Base-by-base conservation (phyloP, 208 protist species). In the Strigomonas galati region DNA sequence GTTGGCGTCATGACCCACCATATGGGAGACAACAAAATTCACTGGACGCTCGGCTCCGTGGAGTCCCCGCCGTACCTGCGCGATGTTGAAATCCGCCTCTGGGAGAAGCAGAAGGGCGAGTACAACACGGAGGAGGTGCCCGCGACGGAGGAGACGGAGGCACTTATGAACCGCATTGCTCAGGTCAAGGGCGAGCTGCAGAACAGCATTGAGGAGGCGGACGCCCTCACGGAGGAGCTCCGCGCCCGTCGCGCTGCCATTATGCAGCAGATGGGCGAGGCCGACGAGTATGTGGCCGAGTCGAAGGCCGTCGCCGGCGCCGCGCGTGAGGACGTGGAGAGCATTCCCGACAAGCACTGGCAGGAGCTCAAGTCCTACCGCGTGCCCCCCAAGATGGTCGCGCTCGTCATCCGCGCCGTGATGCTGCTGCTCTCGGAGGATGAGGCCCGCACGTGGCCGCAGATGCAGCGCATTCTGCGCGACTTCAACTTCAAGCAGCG, bases 281-380 rank as follows among this genome's bases (percentile, higher is more conserved):
- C 78, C 5, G 79, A 94, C 26, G 61, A 71, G 56, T 84, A 88
- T 66, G 70, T 92, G 54, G 69, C 69, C 40, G 77, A 94, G 65
- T 88, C 89, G 1, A 73, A 81, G 35, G 84, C 72, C 30, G 74
- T 83, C 7, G 70, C 79, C 21, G 56, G 77, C 27, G 83, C 85
- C 49, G 82, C 89, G 3, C 63, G 82, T 30, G 78, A 79, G 19
- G 89, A 94, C 60, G 85, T 94, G 14, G 83, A 89, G 57, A 87
- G 62, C 58, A 94, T 94, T 31, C 78, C 85, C 2, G 81, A 91
- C 60, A 56, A 71, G 46, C 72, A 92, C 74, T 94, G 89, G 89
- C 79, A 91, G 24, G 89, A 94, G 76, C 77, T 94, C n/a, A 92
- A 91, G 76, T 92, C 89, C 12, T 94, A 94, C 71, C 78, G 89